phyloP scores from a whole-genome alignment of 1,139 yeast species.

The Kodamaea ohmeri region DNA sequence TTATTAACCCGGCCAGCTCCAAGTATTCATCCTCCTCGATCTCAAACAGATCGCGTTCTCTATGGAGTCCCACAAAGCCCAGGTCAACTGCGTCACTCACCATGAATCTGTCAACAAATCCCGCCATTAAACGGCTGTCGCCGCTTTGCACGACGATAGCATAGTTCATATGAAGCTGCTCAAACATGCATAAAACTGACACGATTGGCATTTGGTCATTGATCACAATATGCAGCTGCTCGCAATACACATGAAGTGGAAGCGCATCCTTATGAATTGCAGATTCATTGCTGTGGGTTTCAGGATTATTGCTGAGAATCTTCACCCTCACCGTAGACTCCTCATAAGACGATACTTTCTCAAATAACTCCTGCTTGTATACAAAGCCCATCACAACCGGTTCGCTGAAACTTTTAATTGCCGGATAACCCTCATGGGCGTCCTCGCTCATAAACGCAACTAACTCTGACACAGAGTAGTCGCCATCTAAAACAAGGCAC shows the following conservation, averaged over 20 bases:
- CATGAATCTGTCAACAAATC: slow-evolving; percentile 43
- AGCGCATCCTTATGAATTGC: slow-evolving; percentile 25
- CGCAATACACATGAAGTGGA: slow-evolving; percentile 68
- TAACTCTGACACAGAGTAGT: slow-evolving; percentile 24
- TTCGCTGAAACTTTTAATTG: slow-evolving; percentile 25
- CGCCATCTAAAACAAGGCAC: slow-evolving; percentile 32
- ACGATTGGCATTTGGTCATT: slow-evolving; percentile 38
- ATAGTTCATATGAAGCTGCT: slow-evolving; percentile 40
- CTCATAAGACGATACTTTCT: slow-evolving; percentile 25
- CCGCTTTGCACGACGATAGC: slow-evolving; percentile 24
- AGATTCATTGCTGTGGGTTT: neutral
- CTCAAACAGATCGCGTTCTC: slow-evolving; percentile 18
- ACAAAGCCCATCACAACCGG: slow-evolving; percentile 40
- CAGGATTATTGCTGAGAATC: neutral
- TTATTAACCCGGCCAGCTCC: slow-evolving; percentile 24
- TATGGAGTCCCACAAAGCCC: slow-evolving; percentile 24
- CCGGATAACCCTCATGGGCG: slow-evolving; percentile 45
- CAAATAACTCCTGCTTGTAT: slow-evolving; percentile 26
- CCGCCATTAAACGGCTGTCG: slow-evolving; percentile 27
- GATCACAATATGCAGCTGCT: slow-evolving; percentile 66
- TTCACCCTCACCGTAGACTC: slow-evolving; percentile 9
- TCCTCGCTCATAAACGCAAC: slow-evolving; percentile 27
- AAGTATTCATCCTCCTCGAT: slow-evolving; percentile 17
- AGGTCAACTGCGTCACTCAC: slow-evolving; percentile 31
- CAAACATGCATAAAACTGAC: slow-evolving; percentile 39